Evolutionary conservation across 2,329 filamentous ascomycete species (phyloP).

Genomic region (Fusarium tricinctum): DNA sequence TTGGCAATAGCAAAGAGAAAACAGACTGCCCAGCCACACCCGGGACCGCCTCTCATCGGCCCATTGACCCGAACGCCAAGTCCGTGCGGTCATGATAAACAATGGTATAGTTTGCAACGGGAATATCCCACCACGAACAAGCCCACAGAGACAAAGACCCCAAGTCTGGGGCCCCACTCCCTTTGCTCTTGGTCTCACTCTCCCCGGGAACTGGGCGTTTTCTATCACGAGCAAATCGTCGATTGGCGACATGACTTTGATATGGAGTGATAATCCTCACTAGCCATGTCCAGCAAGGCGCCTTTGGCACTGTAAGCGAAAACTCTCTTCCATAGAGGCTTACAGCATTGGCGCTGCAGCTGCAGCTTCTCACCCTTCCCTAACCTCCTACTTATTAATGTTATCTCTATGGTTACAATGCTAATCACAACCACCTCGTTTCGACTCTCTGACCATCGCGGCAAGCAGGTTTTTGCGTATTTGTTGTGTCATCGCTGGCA

Average conservation of each 20-base stretch:
- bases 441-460: constrained; percentile 24
- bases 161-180: constrained; percentile 38
- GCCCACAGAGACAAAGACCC: constrained; percentile 19
- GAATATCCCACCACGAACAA: constrained; percentile 30
- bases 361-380: constrained; percentile 18
- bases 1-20: constrained; percentile 23
- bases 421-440: constrained; percentile 27
- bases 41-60: constrained; percentile 41
- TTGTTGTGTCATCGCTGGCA: constrained; percentile 36
- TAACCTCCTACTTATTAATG: constrained; percentile 9
- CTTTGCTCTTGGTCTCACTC: constrained; percentile 9
- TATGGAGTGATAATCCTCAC: constrained; percentile 39
- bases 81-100: constrained; percentile 28
- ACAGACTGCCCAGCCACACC: constrained; percentile 22
- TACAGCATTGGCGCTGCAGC: constrained; percentile 5
- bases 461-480: constrained; percentile 41
- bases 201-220: constrained; percentile 9
- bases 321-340: constrained; percentile 31
- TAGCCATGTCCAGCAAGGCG: constrained; percentile 42
- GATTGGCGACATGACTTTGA: constrained; percentile 47
- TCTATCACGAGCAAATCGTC: constrained; percentile 42
- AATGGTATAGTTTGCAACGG: constrained; percentile 23
- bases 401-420: constrained; percentile 37
- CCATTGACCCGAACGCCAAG: constrained; percentile 47
- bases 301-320: constrained; percentile 30